phyloP scores from a whole-genome alignment of 1,284 basidiomycete genomes.

The Rhodofomes roseus region DNA sequence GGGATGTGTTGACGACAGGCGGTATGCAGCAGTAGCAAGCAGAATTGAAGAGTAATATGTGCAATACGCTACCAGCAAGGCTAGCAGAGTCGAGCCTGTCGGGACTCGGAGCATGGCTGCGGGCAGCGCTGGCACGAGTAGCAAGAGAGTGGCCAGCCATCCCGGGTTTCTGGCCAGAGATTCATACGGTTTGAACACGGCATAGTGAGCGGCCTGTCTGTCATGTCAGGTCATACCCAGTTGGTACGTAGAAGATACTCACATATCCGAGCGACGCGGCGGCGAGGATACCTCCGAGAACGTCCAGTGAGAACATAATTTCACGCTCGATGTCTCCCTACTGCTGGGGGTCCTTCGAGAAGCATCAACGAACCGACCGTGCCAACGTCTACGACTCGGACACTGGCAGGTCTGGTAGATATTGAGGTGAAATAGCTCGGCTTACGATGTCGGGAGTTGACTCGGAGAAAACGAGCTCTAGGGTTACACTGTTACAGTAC shows the following conservation, averaged over 20 bases:
- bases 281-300: background rate
- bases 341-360: too few species aligned
- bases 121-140: conserved; percentile 6
- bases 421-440: too few species aligned
- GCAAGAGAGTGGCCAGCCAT: conserved; percentile 8
- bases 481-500: too few species aligned
- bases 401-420: too few species aligned
- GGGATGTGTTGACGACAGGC: conserved; percentile 30
- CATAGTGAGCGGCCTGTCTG: background rate
- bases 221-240: background rate
- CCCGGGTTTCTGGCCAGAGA: conserved; percentile 4
- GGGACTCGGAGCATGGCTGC: background rate
- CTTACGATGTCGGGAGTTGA: too few species aligned
- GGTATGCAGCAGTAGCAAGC: conserved; percentile 21
- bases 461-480: too few species aligned
- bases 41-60: conserved; percentile 13
- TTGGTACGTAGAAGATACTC: background rate
- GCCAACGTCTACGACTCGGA: too few species aligned
- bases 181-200: conserved; percentile 16
- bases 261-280: background rate
- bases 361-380: too few species aligned
- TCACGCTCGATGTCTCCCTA: too few species aligned
- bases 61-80: background rate
- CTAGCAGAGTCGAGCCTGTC: background rate
- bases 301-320: background rate